A percentile compares a stretch with the other conserved stretches of the same genome.
These are phyloP conservation scores for Fonsecaea nubica DNA, from an alignment of 2,329 filamentous ascomycete genomes.

Conservation along the genomic window DNA sequence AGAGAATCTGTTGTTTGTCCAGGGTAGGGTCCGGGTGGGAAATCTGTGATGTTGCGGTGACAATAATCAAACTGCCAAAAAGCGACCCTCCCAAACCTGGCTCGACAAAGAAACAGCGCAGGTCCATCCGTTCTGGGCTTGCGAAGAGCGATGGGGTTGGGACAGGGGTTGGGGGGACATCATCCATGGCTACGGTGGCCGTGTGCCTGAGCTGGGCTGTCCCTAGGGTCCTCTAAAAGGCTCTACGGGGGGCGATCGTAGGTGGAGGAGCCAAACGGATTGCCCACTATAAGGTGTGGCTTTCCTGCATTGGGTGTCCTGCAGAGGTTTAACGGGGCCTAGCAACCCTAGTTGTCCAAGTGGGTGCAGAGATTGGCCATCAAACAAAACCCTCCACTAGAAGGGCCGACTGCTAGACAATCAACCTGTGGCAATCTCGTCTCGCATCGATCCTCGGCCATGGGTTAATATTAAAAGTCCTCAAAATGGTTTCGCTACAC, in stretches of 20 bases:
- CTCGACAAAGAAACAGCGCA: conserved; percentile 8
- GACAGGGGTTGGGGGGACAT: conserved; percentile 16
- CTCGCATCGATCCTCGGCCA: conserved; percentile 15
- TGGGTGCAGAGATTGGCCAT: conserved; percentile 21
- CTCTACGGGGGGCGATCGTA: conserved; percentile 18
- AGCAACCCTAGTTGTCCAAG: conserved; percentile 2
- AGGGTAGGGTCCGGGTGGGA: neutral
- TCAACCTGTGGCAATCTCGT: conserved; percentile 25
- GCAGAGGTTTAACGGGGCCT: conserved; percentile 10
- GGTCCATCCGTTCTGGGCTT: conserved; percentile 19
- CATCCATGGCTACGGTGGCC: conserved; percentile 15
- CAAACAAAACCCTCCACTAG: conserved; percentile 16
- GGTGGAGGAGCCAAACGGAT: conserved; percentile 16
- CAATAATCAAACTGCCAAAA: conserved; percentile 22
- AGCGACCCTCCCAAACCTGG: conserved; percentile 13
- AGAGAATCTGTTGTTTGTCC: neutral
- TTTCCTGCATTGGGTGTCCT: conserved; percentile 19
- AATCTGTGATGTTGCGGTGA: conserved; percentile 27
- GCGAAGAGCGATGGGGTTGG: conserved; percentile 1
- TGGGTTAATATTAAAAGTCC: conserved; percentile 1
- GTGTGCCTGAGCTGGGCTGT: conserved; percentile 19
- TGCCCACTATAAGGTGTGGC: conserved; percentile 12
- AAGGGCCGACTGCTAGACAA: neutral
- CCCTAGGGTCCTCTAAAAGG: conserved; percentile 3
- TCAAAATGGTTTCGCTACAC: conserved; percentile 5